Evolutionary conservation across 2,329 filamentous ascomycete genomes (phyloP).

Genomic region (Epichloe aotearoae): DNA sequence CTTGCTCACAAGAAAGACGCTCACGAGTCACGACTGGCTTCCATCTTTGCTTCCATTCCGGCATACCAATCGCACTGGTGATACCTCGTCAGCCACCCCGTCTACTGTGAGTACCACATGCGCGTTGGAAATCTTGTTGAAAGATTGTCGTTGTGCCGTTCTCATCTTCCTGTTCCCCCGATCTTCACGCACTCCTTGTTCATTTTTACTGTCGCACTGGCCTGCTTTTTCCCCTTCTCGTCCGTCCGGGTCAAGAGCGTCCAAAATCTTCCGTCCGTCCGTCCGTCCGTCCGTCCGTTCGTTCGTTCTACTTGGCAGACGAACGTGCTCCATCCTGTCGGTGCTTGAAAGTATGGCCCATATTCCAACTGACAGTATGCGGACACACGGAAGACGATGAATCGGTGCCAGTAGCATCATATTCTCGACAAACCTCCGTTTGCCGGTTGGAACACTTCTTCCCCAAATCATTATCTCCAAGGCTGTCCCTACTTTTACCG

Average conservation of each 20-base stretch:
- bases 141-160: too few relatives aligned
- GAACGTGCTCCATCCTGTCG: constrained; percentile 1
- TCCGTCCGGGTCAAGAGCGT: not conserved
- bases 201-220: not conserved
- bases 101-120: too few relatives aligned
- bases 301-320: not conserved
- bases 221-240: not conserved
- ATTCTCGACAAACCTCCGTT: not conserved
- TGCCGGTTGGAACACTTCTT: not conserved
- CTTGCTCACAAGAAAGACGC: too few relatives aligned
- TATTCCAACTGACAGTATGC: not conserved
- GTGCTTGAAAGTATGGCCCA: constrained; percentile 10
- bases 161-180: too few relatives aligned
- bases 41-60: too few relatives aligned
- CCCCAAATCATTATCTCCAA: not conserved
- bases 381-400: not conserved
- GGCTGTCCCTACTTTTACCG: too few relatives aligned
- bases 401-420: not conserved
- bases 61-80: too few relatives aligned
- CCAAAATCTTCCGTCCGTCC: not conserved
- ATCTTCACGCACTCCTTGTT: too few relatives aligned
- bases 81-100: too few relatives aligned
- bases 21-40: too few relatives aligned
- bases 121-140: too few relatives aligned
- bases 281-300: not conserved